phyloP scores from a whole-genome alignment of 2,329 filamentous ascomycete genomes.

The Fragosphaeria purpurea region DNA sequence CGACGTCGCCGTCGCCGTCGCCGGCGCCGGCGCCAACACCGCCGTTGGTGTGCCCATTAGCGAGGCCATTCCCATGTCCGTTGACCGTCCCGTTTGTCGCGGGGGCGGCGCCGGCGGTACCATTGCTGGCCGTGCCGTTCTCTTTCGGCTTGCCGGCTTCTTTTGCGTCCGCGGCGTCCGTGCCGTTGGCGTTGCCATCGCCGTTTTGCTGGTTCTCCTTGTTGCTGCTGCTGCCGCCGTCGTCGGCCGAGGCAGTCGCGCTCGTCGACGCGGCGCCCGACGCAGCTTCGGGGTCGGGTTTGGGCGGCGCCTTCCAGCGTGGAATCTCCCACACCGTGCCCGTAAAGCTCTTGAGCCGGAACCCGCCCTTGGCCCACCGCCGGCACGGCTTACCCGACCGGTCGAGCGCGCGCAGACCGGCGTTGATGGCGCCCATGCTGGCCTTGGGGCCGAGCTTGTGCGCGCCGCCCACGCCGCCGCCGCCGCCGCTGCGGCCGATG shows the following conservation, averaged over 20 bases:
- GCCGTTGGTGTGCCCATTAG: not conserved
- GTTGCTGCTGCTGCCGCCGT: conserved; percentile 48
- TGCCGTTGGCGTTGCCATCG: conserved; percentile 29
- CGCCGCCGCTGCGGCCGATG: conserved; percentile 36
- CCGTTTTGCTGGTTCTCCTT: conserved; percentile 57
- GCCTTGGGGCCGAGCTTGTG: conserved; percentile 94
- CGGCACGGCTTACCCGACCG: conserved; percentile 85
- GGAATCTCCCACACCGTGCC: conserved; percentile 73
- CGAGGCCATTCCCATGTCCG: no score
- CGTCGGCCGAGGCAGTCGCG: conserved; percentile 19
- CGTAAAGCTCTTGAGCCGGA: conserved; percentile 86
- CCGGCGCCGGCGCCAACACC: not conserved
- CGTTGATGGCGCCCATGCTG: conserved; percentile 95
- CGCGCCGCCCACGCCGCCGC: conserved; percentile 40
- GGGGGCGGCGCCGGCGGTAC: not conserved
- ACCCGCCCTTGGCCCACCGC: conserved; percentile 76
- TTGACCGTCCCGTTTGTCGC: not conserved
- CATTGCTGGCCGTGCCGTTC: not conserved
- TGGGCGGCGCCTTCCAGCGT: conserved; percentile 70
- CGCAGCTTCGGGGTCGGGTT: conserved; percentile 28
- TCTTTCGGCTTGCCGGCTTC: conserved; percentile 13
- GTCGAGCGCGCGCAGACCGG: conserved; percentile 86
- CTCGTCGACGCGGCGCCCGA: conserved; percentile 24
- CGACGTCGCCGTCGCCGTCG: conserved; percentile 22
- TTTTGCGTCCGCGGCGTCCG: conserved; percentile 39